Evolutionary conservation across 1,139 yeast genomes (phyloP), one percentile per base, ranked within the genome.

Genomic region (Magnusiomyces tetraspermus): DNA sequence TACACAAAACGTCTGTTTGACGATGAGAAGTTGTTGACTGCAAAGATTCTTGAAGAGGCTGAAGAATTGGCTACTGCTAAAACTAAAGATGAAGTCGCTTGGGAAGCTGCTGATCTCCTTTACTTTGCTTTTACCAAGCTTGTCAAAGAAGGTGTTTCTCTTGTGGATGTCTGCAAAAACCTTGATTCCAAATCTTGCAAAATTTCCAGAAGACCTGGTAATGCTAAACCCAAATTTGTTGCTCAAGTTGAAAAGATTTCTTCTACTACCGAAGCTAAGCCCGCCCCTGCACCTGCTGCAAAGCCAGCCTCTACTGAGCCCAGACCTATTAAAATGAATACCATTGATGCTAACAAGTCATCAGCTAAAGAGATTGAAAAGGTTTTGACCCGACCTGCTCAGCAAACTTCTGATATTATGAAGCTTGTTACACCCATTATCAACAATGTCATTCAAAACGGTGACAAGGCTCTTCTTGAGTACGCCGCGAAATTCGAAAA

Each of bases 101-200:
- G 97, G 96, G 98, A 92, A 71, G 92, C 95, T 53, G 98, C 98
- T 6, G 99, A 94, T 67, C 76, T 92, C 66, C 70, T 94, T 55
- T 92, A 94, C 71, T 94, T 94, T 69, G 90, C 94, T 11, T 70
- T 90, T 76, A 77, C 88, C n/a, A 86, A 88, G 77, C 80, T 94
- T 59, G 83, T 85, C 46, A 83, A 87, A 67, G 74, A 81, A 61
- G 96, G 90, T 38, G 96, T 90, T 41, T 72, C 83, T 30, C 73
- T 90, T 65, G 73, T 78, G 15, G 97, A 90, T 61, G 82, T 92
- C 46, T 96, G 89, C 70, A 78, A 76, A 61, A 89, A 90, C 68
- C 76, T 92, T 64, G 94, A 89, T 63, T 72, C 83, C 65, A 92
- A 94, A 73, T 78, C 88, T 49, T 46, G 82, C 63, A 90, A 89